These are phyloP conservation scores for Hypomyces rosellus DNA, from an alignment of 2,329 filamentous ascomycete genomes.

Conservation along the genomic window DNA sequence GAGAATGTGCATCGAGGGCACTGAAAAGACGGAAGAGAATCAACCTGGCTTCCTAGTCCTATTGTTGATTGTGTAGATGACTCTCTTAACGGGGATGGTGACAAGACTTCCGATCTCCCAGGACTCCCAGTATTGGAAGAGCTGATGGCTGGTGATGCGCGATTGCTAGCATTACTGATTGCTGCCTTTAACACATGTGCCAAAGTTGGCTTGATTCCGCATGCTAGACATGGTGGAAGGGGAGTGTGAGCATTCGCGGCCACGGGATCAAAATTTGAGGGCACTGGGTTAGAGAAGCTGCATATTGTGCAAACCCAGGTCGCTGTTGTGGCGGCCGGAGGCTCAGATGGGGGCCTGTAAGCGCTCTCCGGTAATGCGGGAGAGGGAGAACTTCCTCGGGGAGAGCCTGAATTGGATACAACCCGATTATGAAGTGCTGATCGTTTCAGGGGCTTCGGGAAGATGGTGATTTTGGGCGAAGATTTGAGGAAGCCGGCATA, in stretches of 20 bases:
- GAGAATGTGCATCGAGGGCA: constrained; percentile 91
- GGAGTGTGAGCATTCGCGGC: constrained; percentile 73
- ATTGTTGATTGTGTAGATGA: background rate
- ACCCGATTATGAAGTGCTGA: constrained; percentile 51
- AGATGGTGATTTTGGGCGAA: constrained; percentile 84
- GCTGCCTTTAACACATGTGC: constrained; percentile 80
- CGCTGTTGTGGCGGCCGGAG: constrained; percentile 50
- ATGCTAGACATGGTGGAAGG: constrained; percentile 81
- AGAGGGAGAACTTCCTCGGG: constrained; percentile 41
- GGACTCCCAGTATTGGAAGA: background rate
- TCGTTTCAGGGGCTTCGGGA: constrained; percentile 71
- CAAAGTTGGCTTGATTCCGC: constrained; percentile 85
- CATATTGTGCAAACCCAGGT: constrained; percentile 97
- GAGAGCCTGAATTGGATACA: constrained; percentile 38
- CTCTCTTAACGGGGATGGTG: background rate
- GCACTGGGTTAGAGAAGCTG: constrained; percentile 87
- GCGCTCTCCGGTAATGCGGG: constrained; percentile 39
- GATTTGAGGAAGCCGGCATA: constrained; percentile 94
- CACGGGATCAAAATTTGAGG: constrained; percentile 85
- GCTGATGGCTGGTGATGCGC: constrained; percentile 24
- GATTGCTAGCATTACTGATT: constrained; percentile 65
- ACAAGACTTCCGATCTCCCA: background rate
- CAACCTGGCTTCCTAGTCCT: constrained; percentile 2
- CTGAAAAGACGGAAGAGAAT: constrained; percentile 39
- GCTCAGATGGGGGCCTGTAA: constrained; percentile 32